Percentiles rank a stretch among this genome's conserved stretches.
These are phyloP conservation scores for Leccinum sublutescens DNA, from an alignment of 768 basidiomycete genomes.

Conservation along the genomic window DNA sequence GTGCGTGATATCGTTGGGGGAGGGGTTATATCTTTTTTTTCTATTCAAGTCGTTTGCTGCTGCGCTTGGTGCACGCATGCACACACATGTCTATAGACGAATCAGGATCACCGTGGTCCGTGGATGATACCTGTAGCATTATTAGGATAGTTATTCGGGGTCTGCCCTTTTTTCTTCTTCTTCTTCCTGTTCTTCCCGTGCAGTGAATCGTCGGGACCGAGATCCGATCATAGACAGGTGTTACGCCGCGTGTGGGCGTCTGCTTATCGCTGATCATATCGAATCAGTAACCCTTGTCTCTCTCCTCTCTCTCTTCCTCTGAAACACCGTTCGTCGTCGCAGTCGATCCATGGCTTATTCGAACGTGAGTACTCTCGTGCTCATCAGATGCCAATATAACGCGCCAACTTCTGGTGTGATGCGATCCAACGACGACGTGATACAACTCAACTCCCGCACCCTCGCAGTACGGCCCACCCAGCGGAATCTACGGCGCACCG, in stretches of 20 bases:
- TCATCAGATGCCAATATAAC: no score
- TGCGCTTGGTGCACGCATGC: not conserved
- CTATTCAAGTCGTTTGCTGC: not conserved
- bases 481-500: not conserved
- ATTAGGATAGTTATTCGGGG: slow-evolving; percentile 27
- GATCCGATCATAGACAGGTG: not conserved
- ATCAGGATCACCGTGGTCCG: slow-evolving; percentile 6
- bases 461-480: not conserved
- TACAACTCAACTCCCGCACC: not conserved
- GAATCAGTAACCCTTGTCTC: not conserved
- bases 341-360: slow-evolving; percentile 19
- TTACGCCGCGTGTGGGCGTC: not conserved
- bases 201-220: not conserved
- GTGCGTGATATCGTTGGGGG: slow-evolving; percentile 14
- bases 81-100: slow-evolving; percentile 18
- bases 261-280: slow-evolving; percentile 18
- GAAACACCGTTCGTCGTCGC: not conserved
- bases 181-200: not conserved
- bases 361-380: slow-evolving; percentile 10
- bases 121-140: slow-evolving; percentile 37
- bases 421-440: not conserved
- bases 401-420: not conserved
- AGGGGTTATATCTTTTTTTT: not conserved
- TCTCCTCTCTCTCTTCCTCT: not conserved
- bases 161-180: not conserved